Conservation (phyloP, 441 rosid genomes). For the Populus hybrid region DNA sequence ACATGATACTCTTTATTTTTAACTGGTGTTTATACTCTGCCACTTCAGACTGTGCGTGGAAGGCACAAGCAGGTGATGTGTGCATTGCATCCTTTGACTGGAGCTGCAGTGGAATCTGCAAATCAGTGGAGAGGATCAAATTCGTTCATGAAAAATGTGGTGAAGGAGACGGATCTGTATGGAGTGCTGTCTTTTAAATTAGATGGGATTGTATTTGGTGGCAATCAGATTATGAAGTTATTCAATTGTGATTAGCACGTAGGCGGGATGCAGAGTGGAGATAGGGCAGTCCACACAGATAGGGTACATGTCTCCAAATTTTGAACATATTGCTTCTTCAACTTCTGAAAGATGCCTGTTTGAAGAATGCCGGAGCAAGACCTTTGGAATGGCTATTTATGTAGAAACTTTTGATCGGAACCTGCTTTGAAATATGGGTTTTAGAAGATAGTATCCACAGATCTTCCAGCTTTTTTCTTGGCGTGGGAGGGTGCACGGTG, state of each 20-base stretch:
- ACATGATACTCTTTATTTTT: background rate
- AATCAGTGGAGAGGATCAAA: constrained; percentile 85
- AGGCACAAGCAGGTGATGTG: constrained; percentile 86
- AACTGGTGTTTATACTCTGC: background rate
- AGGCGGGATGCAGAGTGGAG: background rate
- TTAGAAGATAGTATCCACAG: background rate
- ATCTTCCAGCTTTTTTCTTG: background rate
- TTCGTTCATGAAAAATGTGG: constrained; percentile 79
- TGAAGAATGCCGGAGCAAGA: background rate
- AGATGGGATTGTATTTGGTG: background rate
- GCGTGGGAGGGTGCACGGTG: background rate
- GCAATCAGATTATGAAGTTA: background rate
- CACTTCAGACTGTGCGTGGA: constrained; percentile 87
- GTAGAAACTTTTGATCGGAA: background rate
- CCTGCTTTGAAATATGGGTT: background rate
- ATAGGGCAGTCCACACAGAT: background rate
- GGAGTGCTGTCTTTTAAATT: constrained; percentile 61
- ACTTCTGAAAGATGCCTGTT: background rate
- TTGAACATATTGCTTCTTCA: background rate
- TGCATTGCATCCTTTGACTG: constrained; percentile 96
- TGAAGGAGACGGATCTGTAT: constrained; percentile 85
- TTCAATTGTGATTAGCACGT: background rate
- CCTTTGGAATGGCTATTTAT: background rate
- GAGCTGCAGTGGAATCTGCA: constrained; percentile 99
- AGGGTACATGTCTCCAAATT: background rate